A percentile compares a stretch with the other conserved stretches of the same genome.
Evolutionary conservation across 208 protist genomes (phyloP).

Genomic region (Crithidia expoeki): DNA sequence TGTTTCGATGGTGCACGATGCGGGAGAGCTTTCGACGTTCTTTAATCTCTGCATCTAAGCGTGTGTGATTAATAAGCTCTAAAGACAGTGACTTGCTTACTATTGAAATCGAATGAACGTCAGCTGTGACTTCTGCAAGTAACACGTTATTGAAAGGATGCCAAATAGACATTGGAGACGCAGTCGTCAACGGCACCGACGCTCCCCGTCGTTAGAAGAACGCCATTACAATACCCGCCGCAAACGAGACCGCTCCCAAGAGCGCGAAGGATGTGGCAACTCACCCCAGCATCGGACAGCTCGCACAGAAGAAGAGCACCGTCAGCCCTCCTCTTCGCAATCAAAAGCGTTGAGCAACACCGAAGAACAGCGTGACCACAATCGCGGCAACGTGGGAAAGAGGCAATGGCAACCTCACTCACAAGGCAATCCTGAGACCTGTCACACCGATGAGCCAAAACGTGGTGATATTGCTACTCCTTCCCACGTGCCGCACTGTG

Average conservation of each 20-base stretch:
- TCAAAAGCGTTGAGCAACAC: not conserved
- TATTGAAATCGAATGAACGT: too few species aligned
- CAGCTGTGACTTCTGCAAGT: too few species aligned
- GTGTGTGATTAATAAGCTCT: not conserved
- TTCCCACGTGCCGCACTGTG: too few species aligned
- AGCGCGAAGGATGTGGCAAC: not conserved
- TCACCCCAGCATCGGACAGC: not conserved
- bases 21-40: not conserved
- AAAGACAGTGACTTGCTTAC: not conserved
- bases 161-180: not conserved
- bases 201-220: conserved; percentile 2
- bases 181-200: not conserved
- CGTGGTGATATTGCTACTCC: too few species aligned
- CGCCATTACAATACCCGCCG: not conserved
- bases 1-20: too few species aligned
- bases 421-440: too few species aligned
- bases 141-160: not conserved
- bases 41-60: not conserved
- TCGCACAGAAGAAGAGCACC: not conserved
- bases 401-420: too few species aligned
- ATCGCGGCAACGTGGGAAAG: not conserved
- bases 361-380: too few species aligned
- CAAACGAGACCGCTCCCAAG: not conserved
- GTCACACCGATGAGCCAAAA: too few species aligned
- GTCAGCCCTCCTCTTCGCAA: too few species aligned